A percentile compares a stretch with the other conserved stretches of the same genome.
These are phyloP conservation scores for Sporisorium sorghi DNA, from an alignment of 1,284 basidiomycete genomes.

Conservation along the genomic window DNA sequence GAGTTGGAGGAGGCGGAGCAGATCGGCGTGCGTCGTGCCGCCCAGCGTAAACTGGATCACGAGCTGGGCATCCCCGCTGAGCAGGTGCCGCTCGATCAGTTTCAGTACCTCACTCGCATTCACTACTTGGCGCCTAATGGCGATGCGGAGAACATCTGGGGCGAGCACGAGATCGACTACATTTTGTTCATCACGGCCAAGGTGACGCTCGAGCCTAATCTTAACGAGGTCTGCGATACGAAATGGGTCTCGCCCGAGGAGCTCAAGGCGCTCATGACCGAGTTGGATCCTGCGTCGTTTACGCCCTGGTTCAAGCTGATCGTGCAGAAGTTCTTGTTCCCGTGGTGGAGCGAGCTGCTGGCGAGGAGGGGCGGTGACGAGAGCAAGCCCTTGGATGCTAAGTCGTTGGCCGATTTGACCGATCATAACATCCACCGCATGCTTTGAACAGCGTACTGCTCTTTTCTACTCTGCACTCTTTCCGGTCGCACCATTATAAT, in stretches of 20 bases:
- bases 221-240: constrained; percentile 90
- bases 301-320: constrained; percentile 99
- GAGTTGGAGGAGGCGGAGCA: constrained; percentile 81
- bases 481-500: not conserved
- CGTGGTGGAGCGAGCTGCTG: constrained; percentile 95
- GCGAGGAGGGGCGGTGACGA: constrained; percentile 70
- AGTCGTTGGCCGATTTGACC: constrained; percentile 51
- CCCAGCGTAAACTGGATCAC: constrained; percentile 93
- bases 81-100: constrained; percentile 82
- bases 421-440: constrained; percentile 67
- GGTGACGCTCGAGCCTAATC: constrained; percentile 85
- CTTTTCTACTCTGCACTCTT: not conserved
- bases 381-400: constrained; percentile 56
- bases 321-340: constrained; percentile 93
- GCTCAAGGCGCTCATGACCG: constrained; percentile 88
- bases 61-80: constrained; percentile 88
- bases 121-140: constrained; percentile 93
- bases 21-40: constrained; percentile 82
- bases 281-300: constrained; percentile 79
- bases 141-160: constrained; percentile 82
- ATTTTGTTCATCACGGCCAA: constrained; percentile 93
- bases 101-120: constrained; percentile 95
- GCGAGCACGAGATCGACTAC: constrained; percentile 99
- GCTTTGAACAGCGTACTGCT: constrained; percentile 30
- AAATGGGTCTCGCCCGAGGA: constrained; percentile 92